Percentiles rank a stretch among this genome's conserved stretches.
These are phyloP conservation scores for Starmerella powellii DNA, from an alignment of 805 yeast genomes.

Conservation along the genomic window DNA sequence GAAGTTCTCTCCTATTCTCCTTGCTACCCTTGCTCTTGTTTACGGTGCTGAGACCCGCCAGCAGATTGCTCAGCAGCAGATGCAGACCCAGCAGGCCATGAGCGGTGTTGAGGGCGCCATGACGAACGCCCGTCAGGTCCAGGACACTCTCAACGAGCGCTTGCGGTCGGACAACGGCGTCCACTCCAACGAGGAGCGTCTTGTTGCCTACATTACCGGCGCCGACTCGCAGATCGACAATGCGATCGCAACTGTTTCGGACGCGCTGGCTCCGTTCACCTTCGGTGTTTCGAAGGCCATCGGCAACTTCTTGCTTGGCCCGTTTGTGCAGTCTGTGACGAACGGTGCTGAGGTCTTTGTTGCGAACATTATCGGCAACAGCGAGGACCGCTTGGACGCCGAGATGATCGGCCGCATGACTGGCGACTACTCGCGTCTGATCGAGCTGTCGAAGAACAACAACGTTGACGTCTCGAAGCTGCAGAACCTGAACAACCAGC, in stretches of 20 bases:
- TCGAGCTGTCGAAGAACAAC: constrained; percentile 15
- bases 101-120: constrained; percentile 14
- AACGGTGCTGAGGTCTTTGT: constrained; percentile 26
- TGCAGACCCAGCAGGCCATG: constrained; percentile 5
- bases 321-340: constrained; percentile 27
- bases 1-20: constrained; percentile 7
- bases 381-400: constrained; percentile 16
- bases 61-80: constrained; percentile 4
- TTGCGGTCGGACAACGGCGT: constrained; percentile 4
- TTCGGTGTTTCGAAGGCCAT: constrained; percentile 17
- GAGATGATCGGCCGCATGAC: constrained; percentile 14
- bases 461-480: constrained; percentile 14
- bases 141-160: constrained; percentile 12
- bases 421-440: constrained; percentile 18
- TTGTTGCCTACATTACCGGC: constrained; percentile 24
- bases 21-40: constrained; percentile 10
- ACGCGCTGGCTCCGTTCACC: constrained; percentile 18
- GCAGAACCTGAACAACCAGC: constrained; percentile 17
- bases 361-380: constrained; percentile 22
- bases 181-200: constrained; percentile 11
- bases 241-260: constrained; percentile 19
- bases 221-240: constrained; percentile 28
- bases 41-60: constrained; percentile 1
- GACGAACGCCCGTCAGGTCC: constrained; percentile 16
- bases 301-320: constrained; percentile 22